Evolutionary conservation across 345 rosid genomes (phyloP).

Genomic region (Eutrema heterophyllum): DNA sequence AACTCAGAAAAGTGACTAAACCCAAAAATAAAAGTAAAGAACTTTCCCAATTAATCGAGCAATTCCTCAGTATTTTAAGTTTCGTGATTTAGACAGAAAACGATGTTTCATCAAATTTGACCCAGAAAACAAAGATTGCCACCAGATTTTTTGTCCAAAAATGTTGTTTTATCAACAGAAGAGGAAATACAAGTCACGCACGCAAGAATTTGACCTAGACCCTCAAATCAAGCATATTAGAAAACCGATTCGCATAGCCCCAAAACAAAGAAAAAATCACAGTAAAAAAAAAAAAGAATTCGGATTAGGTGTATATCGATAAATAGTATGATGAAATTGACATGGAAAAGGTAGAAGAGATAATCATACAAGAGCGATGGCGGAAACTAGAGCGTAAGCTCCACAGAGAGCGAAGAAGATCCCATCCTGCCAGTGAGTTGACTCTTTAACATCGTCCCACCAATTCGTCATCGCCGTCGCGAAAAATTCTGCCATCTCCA

Average conservation of each 20-base stretch:
- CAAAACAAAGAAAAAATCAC: background rate
- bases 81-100: background rate
- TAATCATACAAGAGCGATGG: conserved; percentile 59
- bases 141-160: background rate
- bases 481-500: background rate
- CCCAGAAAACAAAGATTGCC: background rate
- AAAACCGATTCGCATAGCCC: background rate
- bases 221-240: background rate
- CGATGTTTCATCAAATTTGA: conserved; percentile 18
- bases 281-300: too few species aligned
- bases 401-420: conserved; percentile 85
- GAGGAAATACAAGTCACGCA: conserved; percentile 3
- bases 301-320: background rate
- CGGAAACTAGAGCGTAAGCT: conserved; percentile 86
- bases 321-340: background rate
- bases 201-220: background rate
- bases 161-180: background rate
- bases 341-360: background rate
- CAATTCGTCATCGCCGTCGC: conserved; percentile 38
- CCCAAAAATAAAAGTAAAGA: background rate
- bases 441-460: conserved; percentile 90
- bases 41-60: background rate
- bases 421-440: conserved; percentile 91
- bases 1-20: background rate
- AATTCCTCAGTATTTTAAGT: background rate